phyloP scores from a whole-genome alignment of 2,329 filamentous ascomycete genomes.

The Hymenoscyphus fraxineus region DNA sequence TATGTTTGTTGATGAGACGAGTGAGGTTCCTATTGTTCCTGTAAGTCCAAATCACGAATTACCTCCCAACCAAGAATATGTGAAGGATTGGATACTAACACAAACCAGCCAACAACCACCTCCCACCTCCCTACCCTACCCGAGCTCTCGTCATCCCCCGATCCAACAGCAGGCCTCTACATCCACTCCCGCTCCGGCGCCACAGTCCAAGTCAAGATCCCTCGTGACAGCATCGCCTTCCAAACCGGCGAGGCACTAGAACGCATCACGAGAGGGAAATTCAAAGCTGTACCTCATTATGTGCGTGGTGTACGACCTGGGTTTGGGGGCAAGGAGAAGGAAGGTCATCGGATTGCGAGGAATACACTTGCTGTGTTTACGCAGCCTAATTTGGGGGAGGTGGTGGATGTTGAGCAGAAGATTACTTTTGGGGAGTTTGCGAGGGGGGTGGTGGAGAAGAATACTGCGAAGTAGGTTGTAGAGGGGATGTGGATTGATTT shows the following conservation, averaged over 20 bases:
- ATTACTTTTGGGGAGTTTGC: constrained; percentile 76
- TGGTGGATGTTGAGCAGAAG: constrained; percentile 64
- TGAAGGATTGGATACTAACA: constrained; percentile 25
- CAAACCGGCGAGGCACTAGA: constrained; percentile 93
- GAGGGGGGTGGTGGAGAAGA: constrained; percentile 36
- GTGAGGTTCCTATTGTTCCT: constrained; percentile 36
- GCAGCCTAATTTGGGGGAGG: constrained; percentile 84
- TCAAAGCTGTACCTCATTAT: constrained; percentile 94
- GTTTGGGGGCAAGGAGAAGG: constrained; percentile 36
- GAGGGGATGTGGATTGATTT: not conserved
- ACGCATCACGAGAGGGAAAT: constrained; percentile 83
- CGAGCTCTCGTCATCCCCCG: constrained; percentile 73
- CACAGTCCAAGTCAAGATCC: constrained; percentile 88
- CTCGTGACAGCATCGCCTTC: constrained; percentile 86
- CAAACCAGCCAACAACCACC: constrained; percentile 25
- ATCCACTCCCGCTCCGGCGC: constrained; percentile 81
- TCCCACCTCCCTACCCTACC: constrained; percentile 48
- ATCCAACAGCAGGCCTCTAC: constrained; percentile 85
- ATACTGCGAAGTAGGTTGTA: constrained; percentile 30
- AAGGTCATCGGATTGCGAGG: constrained; percentile 57
- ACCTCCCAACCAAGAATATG: not conserved
- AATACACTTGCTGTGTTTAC: constrained; percentile 97
- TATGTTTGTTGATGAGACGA: constrained; percentile 86
- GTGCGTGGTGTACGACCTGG: constrained; percentile 70
- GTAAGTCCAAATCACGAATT: constrained; percentile 3